Evolutionary conservation across 805 yeast species (phyloP), one percentile per base, ranked within the genome.

Genomic region (Metschnikowia aberdeeniae): DNA sequence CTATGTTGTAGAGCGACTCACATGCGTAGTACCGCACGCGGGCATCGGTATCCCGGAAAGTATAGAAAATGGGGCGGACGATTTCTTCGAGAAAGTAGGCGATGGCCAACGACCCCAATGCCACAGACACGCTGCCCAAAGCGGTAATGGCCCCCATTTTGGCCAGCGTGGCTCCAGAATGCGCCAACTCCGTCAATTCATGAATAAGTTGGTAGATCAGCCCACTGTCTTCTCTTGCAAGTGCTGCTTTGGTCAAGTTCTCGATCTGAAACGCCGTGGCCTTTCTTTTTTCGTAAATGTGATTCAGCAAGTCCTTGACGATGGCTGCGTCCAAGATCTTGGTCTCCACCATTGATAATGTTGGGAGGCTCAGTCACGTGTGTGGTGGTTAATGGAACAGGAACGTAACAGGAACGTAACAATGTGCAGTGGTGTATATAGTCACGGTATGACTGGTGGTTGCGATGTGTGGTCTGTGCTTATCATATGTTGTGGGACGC

Each of bases 1-100:
- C 96, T 37, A 93, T 90, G 65, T 93, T 93, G 66, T 93, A 93
- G 49, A 93, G 73, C 39, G 95, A 85, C 60, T 93, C 99, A 68
- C 98, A 93, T 0, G 99, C 97, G 63, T 89, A 93, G 59, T 93
- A 93, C 44, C 99, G 75, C 7, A 93, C 99, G 54, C 95, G 80
- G n/a, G 96, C 92, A 62, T 93, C 97, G 49, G 93, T 96, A 59
- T 93, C 99, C 40, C 95, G 92, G 63, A 93, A 93, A 47, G 97
- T 92, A 0, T 97, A 92, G 55, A 93, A 72, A 11, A 93, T 96
- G 0, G 99, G 97, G 50, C 88, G 93, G 51, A 93, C 80, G 46
- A 93, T 89, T 43, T 82, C 86, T 47, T 88, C 93, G 40, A 93
- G 66, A 57, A 88, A 92, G 45, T 72, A 70, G 0, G 96, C 93